Evolutionary conservation across 2,329 filamentous ascomycete genomes (phyloP).

Genomic region (Alternaria ventricosa): DNA sequence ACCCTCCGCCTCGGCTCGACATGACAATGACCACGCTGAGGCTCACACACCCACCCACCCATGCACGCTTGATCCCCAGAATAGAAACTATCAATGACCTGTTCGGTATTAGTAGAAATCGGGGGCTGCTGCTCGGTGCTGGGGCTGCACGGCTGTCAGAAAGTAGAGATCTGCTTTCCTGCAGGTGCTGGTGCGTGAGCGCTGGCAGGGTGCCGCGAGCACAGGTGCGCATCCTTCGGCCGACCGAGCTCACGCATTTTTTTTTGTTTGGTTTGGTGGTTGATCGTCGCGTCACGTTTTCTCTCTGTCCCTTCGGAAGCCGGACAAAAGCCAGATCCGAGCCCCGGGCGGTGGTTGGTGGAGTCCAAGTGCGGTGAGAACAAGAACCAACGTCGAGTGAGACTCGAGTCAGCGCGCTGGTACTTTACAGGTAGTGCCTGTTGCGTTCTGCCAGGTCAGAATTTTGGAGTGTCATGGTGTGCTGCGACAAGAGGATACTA

Average conservation of each 20-base stretch:
- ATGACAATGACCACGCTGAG: background rate
- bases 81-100: slow-evolving; percentile 11
- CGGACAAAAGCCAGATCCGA: background rate
- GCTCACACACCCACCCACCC: background rate
- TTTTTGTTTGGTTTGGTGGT: background rate
- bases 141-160: background rate
- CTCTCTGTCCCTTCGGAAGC: background rate
- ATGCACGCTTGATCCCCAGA: background rate
- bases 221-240: background rate
- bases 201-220: background rate
- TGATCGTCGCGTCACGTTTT: background rate
- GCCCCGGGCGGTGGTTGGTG: background rate
- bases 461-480: background rate
- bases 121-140: background rate
- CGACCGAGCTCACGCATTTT: background rate
- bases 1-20: background rate
- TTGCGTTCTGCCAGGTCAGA: background rate
- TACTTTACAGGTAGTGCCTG: background rate
- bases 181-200: background rate
- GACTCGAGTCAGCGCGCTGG: background rate
- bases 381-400: background rate
- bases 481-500: background rate
- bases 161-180: background rate
- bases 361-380: background rate
- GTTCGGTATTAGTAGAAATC: background rate